phyloP scores from a whole-genome alignment of 169 alveolate species.

The Eimeria sp. region DNA sequence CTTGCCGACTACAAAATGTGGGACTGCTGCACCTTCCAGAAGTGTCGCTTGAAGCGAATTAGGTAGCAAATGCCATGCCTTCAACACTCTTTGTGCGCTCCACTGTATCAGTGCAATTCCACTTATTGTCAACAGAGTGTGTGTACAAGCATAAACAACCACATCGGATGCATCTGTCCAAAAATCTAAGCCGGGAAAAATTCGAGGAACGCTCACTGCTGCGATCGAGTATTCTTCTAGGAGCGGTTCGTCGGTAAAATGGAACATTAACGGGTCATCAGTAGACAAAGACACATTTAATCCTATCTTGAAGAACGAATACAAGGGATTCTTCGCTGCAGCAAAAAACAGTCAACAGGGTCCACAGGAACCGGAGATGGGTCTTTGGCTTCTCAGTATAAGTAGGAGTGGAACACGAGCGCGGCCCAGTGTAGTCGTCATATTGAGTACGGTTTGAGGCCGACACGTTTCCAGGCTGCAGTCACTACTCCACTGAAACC shows the following conservation, averaged over 20 bases:
- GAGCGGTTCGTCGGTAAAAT: constrained; percentile 95
- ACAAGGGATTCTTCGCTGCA: constrained; percentile 93
- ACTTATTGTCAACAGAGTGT: neutral
- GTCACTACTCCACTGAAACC: neutral
- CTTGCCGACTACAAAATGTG: neutral
- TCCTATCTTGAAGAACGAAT: constrained; percentile 93
- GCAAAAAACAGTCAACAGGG: constrained; percentile 57
- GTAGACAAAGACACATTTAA: constrained; percentile 96
- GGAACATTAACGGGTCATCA: constrained; percentile 97
- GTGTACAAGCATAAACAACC: neutral
- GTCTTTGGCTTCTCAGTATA: neutral
- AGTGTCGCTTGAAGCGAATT: neutral
- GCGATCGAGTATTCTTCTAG: constrained; percentile 96
- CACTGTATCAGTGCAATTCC: neutral
- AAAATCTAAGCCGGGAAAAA: neutral
- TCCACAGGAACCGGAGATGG: neutral
- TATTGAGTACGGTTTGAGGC: neutral
- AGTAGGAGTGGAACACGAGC: neutral
- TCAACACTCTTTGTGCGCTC: neutral
- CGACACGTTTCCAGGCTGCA: neutral
- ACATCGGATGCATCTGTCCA: neutral
- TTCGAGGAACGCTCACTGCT: constrained; percentile 82
- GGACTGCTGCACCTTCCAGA: neutral
- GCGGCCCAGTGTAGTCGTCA: neutral
- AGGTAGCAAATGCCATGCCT: neutral